Evolutionary conservation across 176 grass and related monocot species (phyloP).

Genomic region (Bonia amplexicaulis): DNA sequence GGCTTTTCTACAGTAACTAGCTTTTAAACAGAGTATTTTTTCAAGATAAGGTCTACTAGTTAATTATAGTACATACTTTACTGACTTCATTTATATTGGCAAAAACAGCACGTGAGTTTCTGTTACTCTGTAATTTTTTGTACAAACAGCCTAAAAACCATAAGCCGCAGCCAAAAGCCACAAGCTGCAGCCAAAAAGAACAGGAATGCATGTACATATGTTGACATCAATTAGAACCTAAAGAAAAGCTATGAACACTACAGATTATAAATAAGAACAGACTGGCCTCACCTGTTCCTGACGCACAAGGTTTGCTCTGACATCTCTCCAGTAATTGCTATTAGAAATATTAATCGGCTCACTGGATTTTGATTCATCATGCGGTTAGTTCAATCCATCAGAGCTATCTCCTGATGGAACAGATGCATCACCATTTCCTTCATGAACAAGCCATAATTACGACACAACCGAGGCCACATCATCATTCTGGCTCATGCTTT

Average conservation of each 20-base stretch:
- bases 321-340: conserved; percentile 75
- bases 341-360: conserved; percentile 31
- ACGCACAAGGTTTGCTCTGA: conserved; percentile 80
- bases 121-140: too few species aligned
- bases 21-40: too few species aligned
- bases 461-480: background rate
- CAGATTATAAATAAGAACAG: background rate
- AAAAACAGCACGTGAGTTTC: too few species aligned
- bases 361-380: conserved; percentile 29
- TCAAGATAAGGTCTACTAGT: too few species aligned
- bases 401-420: conserved; percentile 44
- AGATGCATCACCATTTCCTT: conserved; percentile 57
- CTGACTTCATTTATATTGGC: too few species aligned
- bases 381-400: conserved; percentile 25
- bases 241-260: background rate
- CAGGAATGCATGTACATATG: too few species aligned
- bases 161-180: too few species aligned
- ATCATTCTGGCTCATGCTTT: background rate
- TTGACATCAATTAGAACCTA: background rate
- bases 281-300: conserved; percentile 48
- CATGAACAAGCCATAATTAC: conserved; percentile 5
- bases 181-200: too few species aligned
- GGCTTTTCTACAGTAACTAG: too few species aligned
- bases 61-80: too few species aligned
- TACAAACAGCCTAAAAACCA: too few species aligned